Evolutionary conservation across 768 basidiomycete genomes (phyloP).

Genomic region (Mycena albidolilacea): DNA sequence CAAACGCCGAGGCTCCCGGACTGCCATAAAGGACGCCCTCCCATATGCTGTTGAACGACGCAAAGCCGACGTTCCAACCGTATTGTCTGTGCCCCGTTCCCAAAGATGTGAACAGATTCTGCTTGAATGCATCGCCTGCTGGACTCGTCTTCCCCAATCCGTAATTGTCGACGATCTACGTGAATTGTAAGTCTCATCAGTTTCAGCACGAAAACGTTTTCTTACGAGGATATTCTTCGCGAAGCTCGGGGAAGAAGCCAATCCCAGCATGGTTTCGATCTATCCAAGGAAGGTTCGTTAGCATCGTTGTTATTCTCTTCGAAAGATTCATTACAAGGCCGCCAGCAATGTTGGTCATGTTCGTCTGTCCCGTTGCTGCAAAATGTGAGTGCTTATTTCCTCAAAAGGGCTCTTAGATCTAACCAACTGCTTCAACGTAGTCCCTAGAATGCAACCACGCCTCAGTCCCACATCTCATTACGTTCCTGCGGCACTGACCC

Average conservation of each 20-base stretch:
- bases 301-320: not conserved
- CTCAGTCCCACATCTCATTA: not conserved
- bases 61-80: slow-evolving; percentile 54
- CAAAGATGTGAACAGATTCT: slow-evolving; percentile 52
- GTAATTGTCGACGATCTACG: slow-evolving; percentile 53
- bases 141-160: slow-evolving; percentile 54
- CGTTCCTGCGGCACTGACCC: slow-evolving; percentile 48
- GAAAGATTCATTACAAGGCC: slow-evolving; percentile 45
- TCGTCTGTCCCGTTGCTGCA: slow-evolving; percentile 49
- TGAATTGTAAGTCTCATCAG: not conserved
- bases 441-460: slow-evolving; percentile 15
- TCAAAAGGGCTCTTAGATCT: not conserved
- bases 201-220: not conserved
- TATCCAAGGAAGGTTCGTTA: not conserved
- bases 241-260: slow-evolving; percentile 56
- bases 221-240: slow-evolving; percentile 58
- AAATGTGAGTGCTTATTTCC: slow-evolving; percentile 4
- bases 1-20: slow-evolving; percentile 57
- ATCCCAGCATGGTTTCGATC: slow-evolving; percentile 48
- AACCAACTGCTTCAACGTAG: slow-evolving; percentile 30
- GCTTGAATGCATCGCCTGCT: slow-evolving; percentile 56
- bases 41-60: slow-evolving; percentile 51
- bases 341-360: slow-evolving; percentile 51
- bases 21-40: slow-evolving; percentile 49
- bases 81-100: slow-evolving; percentile 43